Evolutionary conservation across 768 basidiomycete species (phyloP), one percentile per base, ranked within the genome.

Genomic region (Nidula microcarpa): DNA sequence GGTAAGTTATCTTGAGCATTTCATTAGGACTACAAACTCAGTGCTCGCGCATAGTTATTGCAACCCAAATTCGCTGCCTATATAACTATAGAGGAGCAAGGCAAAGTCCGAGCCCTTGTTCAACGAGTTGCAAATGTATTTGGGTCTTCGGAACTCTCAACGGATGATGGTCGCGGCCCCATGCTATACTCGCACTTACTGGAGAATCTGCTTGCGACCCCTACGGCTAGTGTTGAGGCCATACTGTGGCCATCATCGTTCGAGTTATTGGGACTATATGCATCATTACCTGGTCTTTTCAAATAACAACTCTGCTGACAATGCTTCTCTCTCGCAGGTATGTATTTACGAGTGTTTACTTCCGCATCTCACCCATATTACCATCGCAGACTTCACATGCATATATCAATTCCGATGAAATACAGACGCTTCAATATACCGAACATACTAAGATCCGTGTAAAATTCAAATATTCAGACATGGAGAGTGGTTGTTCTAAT

Each of bases 91-190:
- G 81, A 86, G 47, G 77, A 79, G 52, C 83, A 87, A 18, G 61
- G 71, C 14, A 81, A 85, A 55, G 87, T 92, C 52, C 80, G 81
- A 17, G 63, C 66, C 0, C 71, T 83, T 18, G 87, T 94, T 0
- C 81, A 86, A 62, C 74, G 76, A 52, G 82, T 87, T 53, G 78
- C 87, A 44, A 76, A 87, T 55, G 75, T 91, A 1, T 76, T 93
- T 4, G 79, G 80, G 3, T 82, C 85, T 0, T 78, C 86, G 6
- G 83, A 86, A 52, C 80, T 93, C 14, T 85, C 85, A 16, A 78
- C 92, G 54, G 91, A 94, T 67, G 86, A 89, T 23, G 83, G 84
- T 14, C 90, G 93, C 61, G 88, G 86, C 0, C 91, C 90, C 1
- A 87, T 84, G 63, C 72, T 92, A 5, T 92, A 91, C 65, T 82